Evolutionary conservation across 768 basidiomycete genomes (phyloP).

Genomic region (Tulasnella sp.): DNA sequence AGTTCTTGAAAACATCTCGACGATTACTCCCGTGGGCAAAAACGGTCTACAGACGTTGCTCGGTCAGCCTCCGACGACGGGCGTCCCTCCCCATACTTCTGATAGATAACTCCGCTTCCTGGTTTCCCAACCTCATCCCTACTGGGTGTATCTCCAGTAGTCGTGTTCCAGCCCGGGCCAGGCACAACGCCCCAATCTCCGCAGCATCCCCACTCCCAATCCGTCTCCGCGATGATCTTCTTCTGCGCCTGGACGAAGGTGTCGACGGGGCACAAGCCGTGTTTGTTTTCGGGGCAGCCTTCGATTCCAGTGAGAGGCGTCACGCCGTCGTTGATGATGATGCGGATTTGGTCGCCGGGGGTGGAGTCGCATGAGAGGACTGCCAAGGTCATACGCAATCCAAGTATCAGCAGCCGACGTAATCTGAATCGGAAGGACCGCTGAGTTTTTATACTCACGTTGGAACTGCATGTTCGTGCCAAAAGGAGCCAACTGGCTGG

Average conservation of each 20-base stretch:
- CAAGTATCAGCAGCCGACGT: too few relatives aligned
- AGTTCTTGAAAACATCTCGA: too few relatives aligned
- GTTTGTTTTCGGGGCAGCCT: too few relatives aligned
- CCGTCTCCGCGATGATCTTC: conserved; percentile 38
- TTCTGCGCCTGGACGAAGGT: conserved; percentile 38
- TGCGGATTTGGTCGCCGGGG: not conserved
- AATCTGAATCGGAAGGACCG: too few relatives aligned
- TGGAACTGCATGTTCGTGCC: conserved; percentile 34
- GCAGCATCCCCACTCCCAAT: conserved; percentile 40
- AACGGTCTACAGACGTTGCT: too few relatives aligned
- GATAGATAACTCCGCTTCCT: not conserved
- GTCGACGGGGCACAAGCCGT: conserved; percentile 40
- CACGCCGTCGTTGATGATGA: too few relatives aligned
- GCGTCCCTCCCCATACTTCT: not conserved
- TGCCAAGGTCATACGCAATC: not conserved
- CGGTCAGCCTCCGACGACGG: too few relatives aligned
- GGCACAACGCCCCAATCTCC: conserved; percentile 70
- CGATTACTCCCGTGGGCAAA: too few relatives aligned
- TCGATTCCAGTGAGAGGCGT: conserved; percentile 1
- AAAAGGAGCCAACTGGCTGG: conserved; percentile 42
- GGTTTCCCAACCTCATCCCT: not conserved
- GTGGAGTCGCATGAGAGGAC: not conserved
- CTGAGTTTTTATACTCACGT: too few relatives aligned
- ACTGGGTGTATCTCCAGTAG: conserved; percentile 58
- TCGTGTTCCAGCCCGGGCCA: conserved; percentile 68